These are phyloP conservation scores for Oryza coarctata DNA, from an alignment of 176 grass and related monocot genomes.

Conservation along the genomic window DNA sequence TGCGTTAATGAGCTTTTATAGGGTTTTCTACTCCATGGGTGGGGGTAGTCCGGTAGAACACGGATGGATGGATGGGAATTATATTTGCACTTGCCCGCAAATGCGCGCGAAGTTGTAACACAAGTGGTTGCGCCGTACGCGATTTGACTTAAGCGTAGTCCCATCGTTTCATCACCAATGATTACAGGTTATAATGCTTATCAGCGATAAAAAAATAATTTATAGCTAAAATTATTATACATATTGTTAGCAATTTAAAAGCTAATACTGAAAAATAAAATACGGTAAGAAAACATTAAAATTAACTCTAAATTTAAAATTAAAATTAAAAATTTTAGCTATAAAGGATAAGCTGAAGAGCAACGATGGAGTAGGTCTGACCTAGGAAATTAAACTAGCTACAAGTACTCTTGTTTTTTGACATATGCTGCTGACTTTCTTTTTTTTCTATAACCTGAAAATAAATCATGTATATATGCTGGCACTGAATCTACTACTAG, in stretches of 20 bases:
- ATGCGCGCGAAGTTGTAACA: not conserved
- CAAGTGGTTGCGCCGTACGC: not conserved
- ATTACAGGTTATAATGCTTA: too few relatives aligned
- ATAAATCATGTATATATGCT: not conserved
- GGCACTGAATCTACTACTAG: not conserved
- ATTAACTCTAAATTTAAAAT: too few relatives aligned
- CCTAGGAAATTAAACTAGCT: not conserved
- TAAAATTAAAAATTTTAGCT: too few relatives aligned
- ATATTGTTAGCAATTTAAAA: too few relatives aligned
- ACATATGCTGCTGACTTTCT: not conserved
- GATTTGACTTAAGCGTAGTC: not conserved
- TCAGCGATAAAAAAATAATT: too few relatives aligned
- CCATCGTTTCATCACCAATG: too few relatives aligned
- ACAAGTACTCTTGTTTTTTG: not conserved
- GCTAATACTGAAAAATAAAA: too few relatives aligned
- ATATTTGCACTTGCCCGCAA: not conserved
- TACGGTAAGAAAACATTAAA: too few relatives aligned
- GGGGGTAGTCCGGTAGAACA: too few relatives aligned
- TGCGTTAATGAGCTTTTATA: constrained; percentile 47
- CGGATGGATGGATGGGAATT: not conserved
- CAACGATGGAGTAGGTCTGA: too few relatives aligned
- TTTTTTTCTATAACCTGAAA: not conserved
- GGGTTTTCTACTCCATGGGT: not conserved
- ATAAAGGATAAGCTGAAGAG: too few relatives aligned
- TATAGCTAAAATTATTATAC: too few relatives aligned